A percentile compares a stretch with the other conserved stretches of the same genome.
These are phyloP conservation scores for Trypanosomatidae sp. DNA, from an alignment of 208 protist species.

Conservation along the genomic window DNA sequence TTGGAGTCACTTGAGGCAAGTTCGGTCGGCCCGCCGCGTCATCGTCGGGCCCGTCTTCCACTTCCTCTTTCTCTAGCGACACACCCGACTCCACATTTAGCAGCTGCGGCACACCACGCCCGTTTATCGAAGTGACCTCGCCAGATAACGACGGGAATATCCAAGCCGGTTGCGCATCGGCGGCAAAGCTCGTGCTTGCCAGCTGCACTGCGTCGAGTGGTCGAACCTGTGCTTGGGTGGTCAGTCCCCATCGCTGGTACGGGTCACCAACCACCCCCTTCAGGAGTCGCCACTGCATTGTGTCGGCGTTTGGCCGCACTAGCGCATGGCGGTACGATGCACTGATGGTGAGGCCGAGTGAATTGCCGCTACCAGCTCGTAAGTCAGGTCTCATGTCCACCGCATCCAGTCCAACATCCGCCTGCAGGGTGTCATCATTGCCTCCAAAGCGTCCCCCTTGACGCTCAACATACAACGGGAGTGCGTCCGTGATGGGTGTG, in stretches of 20 bases:
- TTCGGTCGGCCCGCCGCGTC: background rate
- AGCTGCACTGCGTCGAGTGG: slow-evolving; percentile 6
- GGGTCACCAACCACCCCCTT: slow-evolving; percentile 42
- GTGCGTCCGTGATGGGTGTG: slow-evolving; percentile 36
- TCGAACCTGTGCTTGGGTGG: slow-evolving; percentile 26
- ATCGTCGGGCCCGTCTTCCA: background rate
- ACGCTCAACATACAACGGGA: slow-evolving; percentile 6
- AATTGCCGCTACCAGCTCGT: slow-evolving; percentile 41
- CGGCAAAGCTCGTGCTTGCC: background rate
- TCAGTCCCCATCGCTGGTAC: slow-evolving; percentile 47
- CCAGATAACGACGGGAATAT: background rate
- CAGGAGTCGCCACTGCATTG: slow-evolving; percentile 29
- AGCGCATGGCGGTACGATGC: slow-evolving; percentile 45
- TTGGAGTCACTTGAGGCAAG: background rate
- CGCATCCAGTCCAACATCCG: slow-evolving; percentile 25
- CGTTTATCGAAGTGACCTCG: background rate
- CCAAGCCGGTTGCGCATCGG: background rate
- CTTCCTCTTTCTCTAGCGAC: background rate
- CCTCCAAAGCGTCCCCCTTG: background rate
- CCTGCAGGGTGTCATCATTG: background rate
- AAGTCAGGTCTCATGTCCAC: slow-evolving; percentile 32
- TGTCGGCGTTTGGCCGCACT: slow-evolving; percentile 18
- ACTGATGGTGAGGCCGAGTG: slow-evolving; percentile 39
- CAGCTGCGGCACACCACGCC: slow-evolving; percentile 4
- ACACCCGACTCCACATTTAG: slow-evolving; percentile 12